Base-by-base conservation (phyloP, 257 asterid species). In the Solanum appendiculatum region DNA sequence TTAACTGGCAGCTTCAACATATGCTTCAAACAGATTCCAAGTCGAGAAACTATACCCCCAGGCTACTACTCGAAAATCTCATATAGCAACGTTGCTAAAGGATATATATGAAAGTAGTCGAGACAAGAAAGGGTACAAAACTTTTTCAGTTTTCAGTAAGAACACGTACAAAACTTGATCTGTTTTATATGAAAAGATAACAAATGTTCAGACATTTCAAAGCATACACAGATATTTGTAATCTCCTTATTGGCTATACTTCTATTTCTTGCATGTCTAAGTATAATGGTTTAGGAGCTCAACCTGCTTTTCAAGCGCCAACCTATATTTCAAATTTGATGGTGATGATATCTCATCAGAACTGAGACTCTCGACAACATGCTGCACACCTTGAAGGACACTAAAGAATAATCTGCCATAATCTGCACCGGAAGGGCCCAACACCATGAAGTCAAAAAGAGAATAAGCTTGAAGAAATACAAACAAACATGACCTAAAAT, bases 301-400 rank as follows among this genome's bases (percentile, higher is more conserved):
- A 80, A 95, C 99, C 98, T 96, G 99, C 91, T 94, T 96, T 90
- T 95, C 98, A 86, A 96, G 98, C 36, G 98, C 98, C 87, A 94
- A 88, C 95, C 93, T 88, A 85, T 96, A 96, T 91, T 92, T 96
- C 86, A 94, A 94, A 91, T 94, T 94, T 87, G 98, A 94, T 86
- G 98, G 98, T 31, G 88, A 91, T 31, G 95, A 93, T 82, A 95
- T 92, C 91, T 92, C 93, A 88, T 92, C 96, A 33, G 98, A 90
- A 89, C 92, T 93, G 82, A 93, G 92, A 94, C 92, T 96, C 92
- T 96, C 99, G 72, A 92, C 90, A 44, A 94, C 92, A 88, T 93
- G 94, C 93, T 89, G 94, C 89, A 94, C 94, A 73, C 98, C 94
- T 91, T 93, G 94, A 88, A 96, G 90, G 68, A 96, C 95, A 88